phyloP scores from a whole-genome alignment of 768 basidiomycete genomes.

The Leccinum variicolor region DNA sequence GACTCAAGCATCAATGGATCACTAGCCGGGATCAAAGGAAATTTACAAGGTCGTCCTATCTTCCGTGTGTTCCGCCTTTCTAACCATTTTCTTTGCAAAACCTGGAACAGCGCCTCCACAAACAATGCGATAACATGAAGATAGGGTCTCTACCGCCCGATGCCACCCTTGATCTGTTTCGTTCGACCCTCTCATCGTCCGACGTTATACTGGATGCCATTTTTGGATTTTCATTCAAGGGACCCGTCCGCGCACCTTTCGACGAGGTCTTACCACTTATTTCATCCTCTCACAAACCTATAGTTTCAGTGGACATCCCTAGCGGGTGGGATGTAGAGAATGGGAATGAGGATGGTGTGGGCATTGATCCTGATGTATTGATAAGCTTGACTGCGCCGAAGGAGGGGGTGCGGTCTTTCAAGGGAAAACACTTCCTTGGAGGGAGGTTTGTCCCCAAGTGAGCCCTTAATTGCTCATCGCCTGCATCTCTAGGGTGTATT shows the following conservation, averaged over 20 bases:
- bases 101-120: constrained; percentile 61
- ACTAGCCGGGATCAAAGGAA: constrained; percentile 88
- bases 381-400: constrained; percentile 95
- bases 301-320: constrained; percentile 94
- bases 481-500: background rate
- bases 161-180: constrained; percentile 43
- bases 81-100: background rate
- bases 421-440: constrained; percentile 87
- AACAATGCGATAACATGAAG: constrained; percentile 85
- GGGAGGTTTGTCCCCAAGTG: constrained; percentile 91
- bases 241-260: constrained; percentile 88
- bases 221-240: constrained; percentile 97
- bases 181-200: constrained; percentile 48
- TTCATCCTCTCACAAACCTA: constrained; percentile 62
- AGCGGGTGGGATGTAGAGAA: constrained; percentile 94
- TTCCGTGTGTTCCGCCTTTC: background rate
- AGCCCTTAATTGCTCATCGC: constrained; percentile 22
- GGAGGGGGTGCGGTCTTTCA: constrained; percentile 73
- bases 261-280: constrained; percentile 69
- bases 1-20: background rate
- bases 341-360: constrained; percentile 50
- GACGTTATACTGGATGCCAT: constrained; percentile 94
- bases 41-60: constrained; percentile 66
- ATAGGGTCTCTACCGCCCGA: constrained; percentile 67
- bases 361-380: constrained; percentile 77